Evolutionary conservation across 2,329 filamentous ascomycete species (phyloP).

Genomic region (Nemania bipapillata): DNA sequence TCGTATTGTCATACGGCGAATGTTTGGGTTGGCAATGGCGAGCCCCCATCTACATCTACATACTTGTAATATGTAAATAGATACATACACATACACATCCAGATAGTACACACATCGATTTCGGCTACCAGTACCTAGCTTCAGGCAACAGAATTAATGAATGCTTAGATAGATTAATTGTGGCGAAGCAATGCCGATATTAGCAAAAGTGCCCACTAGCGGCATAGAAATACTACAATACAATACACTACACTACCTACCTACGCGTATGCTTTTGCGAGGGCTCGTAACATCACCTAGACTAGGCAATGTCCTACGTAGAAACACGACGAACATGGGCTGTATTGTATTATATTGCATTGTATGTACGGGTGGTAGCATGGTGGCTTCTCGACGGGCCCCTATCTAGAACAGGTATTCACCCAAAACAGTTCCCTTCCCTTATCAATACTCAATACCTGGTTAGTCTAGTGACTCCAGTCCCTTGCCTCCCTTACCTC

Average conservation of each 20-base stretch:
- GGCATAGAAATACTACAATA: neutral
- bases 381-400: neutral
- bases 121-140: neutral
- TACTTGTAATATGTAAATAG: too few species aligned
- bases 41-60: neutral
- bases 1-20: constrained; percentile 9
- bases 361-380: neutral
- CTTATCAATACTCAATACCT: neutral
- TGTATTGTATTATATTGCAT: too few species aligned
- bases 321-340: too few species aligned
- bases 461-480: neutral
- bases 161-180: constrained; percentile 22
- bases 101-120: too few species aligned
- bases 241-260: neutral
- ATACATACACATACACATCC: too few species aligned
- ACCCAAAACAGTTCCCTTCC: neutral
- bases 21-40: constrained; percentile 9
- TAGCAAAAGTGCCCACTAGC: neutral
- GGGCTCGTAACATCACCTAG: neutral
- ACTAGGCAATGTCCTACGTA: too few species aligned
- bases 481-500: constrained; percentile 30
- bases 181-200: constrained; percentile 30
- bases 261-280: constrained; percentile 12
- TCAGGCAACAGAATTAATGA: constrained; percentile 23
- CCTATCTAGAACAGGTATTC: neutral